Evolutionary conservation across 164 flowering plant genomes (phyloP), one percentile per base, ranked within the genome.

Genomic region (Warburgia ugandensis): DNA sequence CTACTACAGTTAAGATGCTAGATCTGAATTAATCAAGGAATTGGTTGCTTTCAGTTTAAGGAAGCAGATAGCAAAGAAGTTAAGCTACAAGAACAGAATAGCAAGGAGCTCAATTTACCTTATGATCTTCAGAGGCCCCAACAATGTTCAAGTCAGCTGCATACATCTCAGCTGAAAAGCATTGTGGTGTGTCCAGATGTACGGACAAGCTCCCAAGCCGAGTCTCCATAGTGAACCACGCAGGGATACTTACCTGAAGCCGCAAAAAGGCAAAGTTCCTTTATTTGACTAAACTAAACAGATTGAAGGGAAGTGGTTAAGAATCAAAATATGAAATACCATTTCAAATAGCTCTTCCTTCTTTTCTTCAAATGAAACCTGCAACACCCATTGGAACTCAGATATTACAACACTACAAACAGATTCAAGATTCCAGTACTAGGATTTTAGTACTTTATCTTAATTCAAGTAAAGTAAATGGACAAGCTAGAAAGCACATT

Each of bases 131-230:
- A 45, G 91, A 78, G 60, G 81, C 85, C 46, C 85, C 99, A 39
- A 62, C 37, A 57, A 86, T 88, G 55, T 73, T 73, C 23, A 92
- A 86, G 63, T 92, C 99, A 50, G 67, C 78, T 60, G 97, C 84
- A 68, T 92, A 92, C 97, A 88, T 92, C 70, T 92, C 99, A 3
- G 99, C 99, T 37, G 87, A 78, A 73, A 92, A 92, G 71, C 97
- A 92, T 63, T 88, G 99, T n/a, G 99, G 99, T 5, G 97, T 84
- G 11, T 92, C 99, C 75, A 92, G 72, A 75, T 92, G 94, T 58
- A 92, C 61, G 30, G 99, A 84, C 73, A 92, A 66, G 76, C 86
- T 77, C 48, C 99, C 99, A 65, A 88, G 95, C 71, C 86, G 70
- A 31, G 91, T 79, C 63, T 88, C 99, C 56, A 79, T 79, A 20